Conservation (phyloP, 73 alveolate genomes). For the Stentor coeruleus region DNA sequence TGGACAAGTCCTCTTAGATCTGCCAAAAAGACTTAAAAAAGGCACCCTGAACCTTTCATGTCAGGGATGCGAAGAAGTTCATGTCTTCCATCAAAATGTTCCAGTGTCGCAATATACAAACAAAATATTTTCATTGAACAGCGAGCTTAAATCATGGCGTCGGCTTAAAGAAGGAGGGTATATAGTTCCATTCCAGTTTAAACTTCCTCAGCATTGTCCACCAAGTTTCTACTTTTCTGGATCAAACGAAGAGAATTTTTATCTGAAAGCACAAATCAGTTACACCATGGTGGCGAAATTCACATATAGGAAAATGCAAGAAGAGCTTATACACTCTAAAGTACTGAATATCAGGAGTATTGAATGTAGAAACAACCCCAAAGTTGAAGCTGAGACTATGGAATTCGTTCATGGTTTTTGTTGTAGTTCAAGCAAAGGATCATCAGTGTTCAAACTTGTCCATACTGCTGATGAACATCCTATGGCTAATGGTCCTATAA, state of each 20-base stretch:
- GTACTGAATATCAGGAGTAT: neutral
- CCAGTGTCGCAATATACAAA: neutral
- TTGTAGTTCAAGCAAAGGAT: neutral
- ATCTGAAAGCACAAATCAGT: neutral
- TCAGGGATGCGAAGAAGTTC: neutral
- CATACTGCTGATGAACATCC: neutral
- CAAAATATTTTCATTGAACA: neutral
- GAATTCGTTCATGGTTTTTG: neutral
- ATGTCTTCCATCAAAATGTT: neutral
- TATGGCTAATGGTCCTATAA: neutral
- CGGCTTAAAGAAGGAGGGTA: neutral
- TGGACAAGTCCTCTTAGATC: neutral
- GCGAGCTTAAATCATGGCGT: neutral
- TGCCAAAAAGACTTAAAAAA: neutral
- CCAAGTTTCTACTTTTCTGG: neutral
- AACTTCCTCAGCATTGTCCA: neutral
- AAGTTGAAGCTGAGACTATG: neutral
- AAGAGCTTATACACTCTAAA: neutral
- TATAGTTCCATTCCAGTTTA: neutral
- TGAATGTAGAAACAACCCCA: neutral
- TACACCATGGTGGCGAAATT: neutral
- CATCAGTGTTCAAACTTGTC: neutral
- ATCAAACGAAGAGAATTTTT: neutral
- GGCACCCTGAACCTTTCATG: neutral
- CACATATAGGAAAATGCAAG: neutral